phyloP scores from a whole-genome alignment of 2,329 filamentous ascomycete species.

The Rhytidhysteron rufulum region DNA sequence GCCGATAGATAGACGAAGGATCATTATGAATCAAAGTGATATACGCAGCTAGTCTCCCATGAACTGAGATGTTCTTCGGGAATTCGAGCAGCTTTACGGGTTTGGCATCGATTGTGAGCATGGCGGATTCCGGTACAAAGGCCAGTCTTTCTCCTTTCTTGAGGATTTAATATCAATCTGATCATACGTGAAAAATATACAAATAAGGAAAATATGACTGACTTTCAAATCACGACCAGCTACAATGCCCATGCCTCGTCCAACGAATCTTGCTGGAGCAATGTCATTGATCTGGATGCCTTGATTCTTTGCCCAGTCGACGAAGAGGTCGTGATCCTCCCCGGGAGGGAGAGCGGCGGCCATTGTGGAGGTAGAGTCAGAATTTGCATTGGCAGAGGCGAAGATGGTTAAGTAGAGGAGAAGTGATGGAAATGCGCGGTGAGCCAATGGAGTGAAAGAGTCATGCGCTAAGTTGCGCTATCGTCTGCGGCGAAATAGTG shows the following conservation, averaged over 20 bases:
- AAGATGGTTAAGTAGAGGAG: background rate
- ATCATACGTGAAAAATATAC: background rate
- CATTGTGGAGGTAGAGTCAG: conserved; percentile 16
- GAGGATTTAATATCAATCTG: conserved; percentile 14
- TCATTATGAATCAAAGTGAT: conserved; percentile 49
- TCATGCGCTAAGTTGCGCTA: background rate
- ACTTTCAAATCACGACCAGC: conserved; percentile 66
- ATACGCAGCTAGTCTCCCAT: conserved; percentile 69
- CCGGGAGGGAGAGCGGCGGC: conserved; percentile 28
- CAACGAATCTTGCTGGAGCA: conserved; percentile 62
- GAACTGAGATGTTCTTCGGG: conserved; percentile 56
- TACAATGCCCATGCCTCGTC: conserved; percentile 73
- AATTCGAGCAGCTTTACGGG: conserved; percentile 49
- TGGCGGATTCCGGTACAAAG: conserved; percentile 58
- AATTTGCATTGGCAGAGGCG: background rate
- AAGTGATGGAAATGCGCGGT: background rate
- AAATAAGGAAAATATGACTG: conserved; percentile 17
- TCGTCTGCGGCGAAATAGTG: too few species aligned
- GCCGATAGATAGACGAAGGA: conserved; percentile 43
- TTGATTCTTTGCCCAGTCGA: conserved; percentile 62
- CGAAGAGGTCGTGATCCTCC: conserved; percentile 52
- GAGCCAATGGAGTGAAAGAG: background rate
- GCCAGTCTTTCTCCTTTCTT: conserved; percentile 61
- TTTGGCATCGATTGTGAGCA: conserved; percentile 60
- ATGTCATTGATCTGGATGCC: conserved; percentile 68